A percentile compares a stretch with the other conserved stretches of the same genome.
Evolutionary conservation across 148 eudicot species (phyloP).

Genomic region (Silene uniflora): DNA sequence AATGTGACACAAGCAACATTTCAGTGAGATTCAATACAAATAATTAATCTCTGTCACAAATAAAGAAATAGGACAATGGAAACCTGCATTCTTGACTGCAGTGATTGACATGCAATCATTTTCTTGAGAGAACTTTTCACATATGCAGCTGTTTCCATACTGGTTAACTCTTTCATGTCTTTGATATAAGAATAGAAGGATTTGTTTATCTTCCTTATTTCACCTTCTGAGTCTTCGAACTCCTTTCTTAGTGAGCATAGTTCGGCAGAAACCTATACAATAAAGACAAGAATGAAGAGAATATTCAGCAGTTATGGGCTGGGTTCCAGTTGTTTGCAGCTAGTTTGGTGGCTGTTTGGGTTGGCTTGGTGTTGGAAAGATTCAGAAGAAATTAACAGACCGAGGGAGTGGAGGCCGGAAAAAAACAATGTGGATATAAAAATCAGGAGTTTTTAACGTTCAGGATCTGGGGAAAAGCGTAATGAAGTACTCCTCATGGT

Average conservation of each 20-base stretch:
- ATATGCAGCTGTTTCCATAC: conserved; percentile 32
- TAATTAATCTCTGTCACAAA: not conserved
- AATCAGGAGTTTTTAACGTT: not conserved
- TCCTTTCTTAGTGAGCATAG: conserved; percentile 41
- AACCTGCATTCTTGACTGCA: conserved; percentile 73
- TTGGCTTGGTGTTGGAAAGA: too few species aligned
- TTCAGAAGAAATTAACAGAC: too few species aligned
- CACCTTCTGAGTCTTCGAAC: conserved; percentile 39
- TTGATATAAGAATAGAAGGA: conserved; percentile 43
- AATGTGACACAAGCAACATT: conserved; percentile 25
- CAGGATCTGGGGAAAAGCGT: not conserved
- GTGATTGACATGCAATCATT: conserved; percentile 48
- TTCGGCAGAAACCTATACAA: conserved; percentile 41
- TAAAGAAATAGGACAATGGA: conserved; percentile 4
- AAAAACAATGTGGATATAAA: not conserved
- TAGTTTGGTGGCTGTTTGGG: too few species aligned
- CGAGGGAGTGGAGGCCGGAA: too few species aligned
- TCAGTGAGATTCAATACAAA: conserved; percentile 19
- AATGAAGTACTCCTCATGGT: not conserved
- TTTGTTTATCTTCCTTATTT: conserved; percentile 37
- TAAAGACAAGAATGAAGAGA: not conserved
- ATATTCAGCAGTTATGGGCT: not conserved
- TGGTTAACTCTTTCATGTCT: conserved; percentile 36
- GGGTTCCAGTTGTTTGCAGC: too few species aligned
- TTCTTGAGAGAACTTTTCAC: conserved; percentile 47